Base-by-base conservation (phyloP, 805 yeast genomes). In the Wickerhamomyces mucosus region DNA sequence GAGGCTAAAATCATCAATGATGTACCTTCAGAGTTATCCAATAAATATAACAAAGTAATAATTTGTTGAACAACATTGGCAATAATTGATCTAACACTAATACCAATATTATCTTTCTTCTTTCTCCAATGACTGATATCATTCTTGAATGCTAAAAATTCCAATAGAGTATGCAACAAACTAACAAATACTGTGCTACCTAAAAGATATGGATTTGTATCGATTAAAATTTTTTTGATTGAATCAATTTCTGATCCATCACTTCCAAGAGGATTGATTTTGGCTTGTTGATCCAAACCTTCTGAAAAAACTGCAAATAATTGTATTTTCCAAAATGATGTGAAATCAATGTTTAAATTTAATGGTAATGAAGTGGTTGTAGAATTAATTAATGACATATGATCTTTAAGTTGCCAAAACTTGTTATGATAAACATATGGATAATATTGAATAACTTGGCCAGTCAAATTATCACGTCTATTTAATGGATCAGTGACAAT, bases 51-150 rank as follows among this genome's bases (percentile, higher is more conserved):
- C 35, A 61, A 45, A n/a, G 61, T 58, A 24, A 61, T 55, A 6
- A 50, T 31, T 37, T 61, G 65, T 50, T 61, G 61, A 15, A 59
- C 39, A 15, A 60, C 66, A 33, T 56, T 60, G 18, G 63, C 61
- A 14, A 60, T 37, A 18, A 61, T 56, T 2, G 63, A 48, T 21
- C 64, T 53, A 21, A 59, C 57, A 24, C 61, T 55, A 27, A 59
- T 54, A 24, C 65, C 65, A 28, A 58, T 53, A 25, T 56, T 58
- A 35, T 60, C 60, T 43, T 56, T 58, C 42, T 58, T 60, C 34
- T 55, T 48, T 27, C 41, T 53, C 63, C 64, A 60, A 41, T 60
- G 65, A 2, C 61, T 51, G 14, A 60, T 59, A 32, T 61, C 66
- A 33, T 46, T 58, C 38, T 61, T 61, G 46, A 61, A 62, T 3